Conservation (phyloP, 2,329 filamentous ascomycete species). For the Ploettnerulaceae sp. region DNA sequence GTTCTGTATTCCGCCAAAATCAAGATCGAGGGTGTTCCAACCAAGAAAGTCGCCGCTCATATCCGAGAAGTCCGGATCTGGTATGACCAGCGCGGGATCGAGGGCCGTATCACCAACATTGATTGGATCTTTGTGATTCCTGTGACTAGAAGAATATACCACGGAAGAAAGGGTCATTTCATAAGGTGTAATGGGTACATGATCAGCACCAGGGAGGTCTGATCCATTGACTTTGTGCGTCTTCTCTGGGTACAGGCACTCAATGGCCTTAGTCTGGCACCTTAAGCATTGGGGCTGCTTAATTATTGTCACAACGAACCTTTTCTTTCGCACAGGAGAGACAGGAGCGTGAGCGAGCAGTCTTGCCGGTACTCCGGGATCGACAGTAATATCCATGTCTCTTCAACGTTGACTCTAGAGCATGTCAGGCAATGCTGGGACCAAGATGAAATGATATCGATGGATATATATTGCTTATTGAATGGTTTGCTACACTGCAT, state of each 20-base stretch:
- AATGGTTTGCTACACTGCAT: conserved; percentile 39
- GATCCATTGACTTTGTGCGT: conserved; percentile 16
- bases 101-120: conserved; percentile 16
- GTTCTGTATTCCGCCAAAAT: conserved; percentile 24
- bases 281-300: conserved; percentile 37
- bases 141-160: conserved; percentile 6
- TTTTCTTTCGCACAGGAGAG: conserved; percentile 37
- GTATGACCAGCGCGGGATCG: conserved; percentile 15
- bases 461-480: conserved; percentile 37
- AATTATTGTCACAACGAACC: conserved; percentile 37
- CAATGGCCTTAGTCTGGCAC: conserved; percentile 34
- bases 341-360: conserved; percentile 35
- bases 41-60: conserved; percentile 16
- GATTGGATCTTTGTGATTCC: conserved; percentile 14
- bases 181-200: conserved; percentile 5
- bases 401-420: conserved; percentile 38
- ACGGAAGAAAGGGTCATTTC: conserved; percentile 4
- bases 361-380: conserved; percentile 32
- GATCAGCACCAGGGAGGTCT: conserved; percentile 9
- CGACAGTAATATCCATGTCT: conserved; percentile 44
- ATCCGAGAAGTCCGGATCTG: conserved; percentile 19
- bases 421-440: conserved; percentile 16
- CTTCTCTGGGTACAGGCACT: conserved; percentile 38
- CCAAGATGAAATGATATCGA: conserved; percentile 8
- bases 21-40: conserved; percentile 24